Evolutionary conservation across 352 stramenopile species (phyloP).

Genomic region (Phytopythium kandeliae): DNA sequence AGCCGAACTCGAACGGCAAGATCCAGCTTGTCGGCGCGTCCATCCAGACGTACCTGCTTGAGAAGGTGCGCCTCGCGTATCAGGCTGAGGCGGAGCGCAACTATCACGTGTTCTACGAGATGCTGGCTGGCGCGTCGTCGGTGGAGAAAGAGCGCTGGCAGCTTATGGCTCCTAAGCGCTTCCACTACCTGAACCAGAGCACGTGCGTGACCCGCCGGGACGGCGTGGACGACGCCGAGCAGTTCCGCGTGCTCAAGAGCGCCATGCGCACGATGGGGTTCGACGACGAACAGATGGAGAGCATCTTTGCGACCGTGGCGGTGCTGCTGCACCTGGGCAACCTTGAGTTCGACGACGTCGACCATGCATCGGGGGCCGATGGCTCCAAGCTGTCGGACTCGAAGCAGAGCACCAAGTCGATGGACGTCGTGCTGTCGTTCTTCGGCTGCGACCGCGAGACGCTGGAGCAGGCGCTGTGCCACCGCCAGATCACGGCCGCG

Average conservation of each 20-base stretch:
- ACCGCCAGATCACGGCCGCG: slow-evolving; percentile 65
- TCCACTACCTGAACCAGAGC: slow-evolving; percentile 85
- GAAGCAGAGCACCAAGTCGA: too few relatives aligned
- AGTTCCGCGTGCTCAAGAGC: slow-evolving; percentile 81
- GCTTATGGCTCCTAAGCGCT: slow-evolving; percentile 49
- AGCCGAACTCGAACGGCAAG: slow-evolving; percentile 14
- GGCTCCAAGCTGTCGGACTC: slow-evolving; percentile 8
- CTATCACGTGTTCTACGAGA: slow-evolving; percentile 91
- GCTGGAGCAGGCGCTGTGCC: slow-evolving; percentile 73
- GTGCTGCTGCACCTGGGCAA: slow-evolving; percentile 81
- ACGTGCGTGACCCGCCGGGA: slow-evolving; percentile 78
- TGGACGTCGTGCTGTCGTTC: slow-evolving; percentile 47
- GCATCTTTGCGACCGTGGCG: slow-evolving; percentile 73
- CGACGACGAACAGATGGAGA: slow-evolving; percentile 52
- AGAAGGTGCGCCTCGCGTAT: slow-evolving; percentile 87
- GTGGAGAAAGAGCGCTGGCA: slow-evolving; percentile 51
- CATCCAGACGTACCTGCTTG: slow-evolving; percentile 86
- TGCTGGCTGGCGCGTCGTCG: slow-evolving; percentile 71
- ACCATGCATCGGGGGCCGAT: slow-evolving; percentile 74
- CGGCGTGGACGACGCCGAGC: slow-evolving; percentile 74
- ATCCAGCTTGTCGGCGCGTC: slow-evolving; percentile 58
- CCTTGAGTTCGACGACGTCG: slow-evolving; percentile 64
- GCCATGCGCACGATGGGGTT: slow-evolving; percentile 78
- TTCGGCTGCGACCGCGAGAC: slow-evolving; percentile 67
- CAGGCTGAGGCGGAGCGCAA: slow-evolving; percentile 86